A percentile compares a stretch with the other conserved stretches of the same genome.
phyloP scores from a whole-genome alignment of 371 early-diverging fungal genomes.

The Mortierella sp. region DNA sequence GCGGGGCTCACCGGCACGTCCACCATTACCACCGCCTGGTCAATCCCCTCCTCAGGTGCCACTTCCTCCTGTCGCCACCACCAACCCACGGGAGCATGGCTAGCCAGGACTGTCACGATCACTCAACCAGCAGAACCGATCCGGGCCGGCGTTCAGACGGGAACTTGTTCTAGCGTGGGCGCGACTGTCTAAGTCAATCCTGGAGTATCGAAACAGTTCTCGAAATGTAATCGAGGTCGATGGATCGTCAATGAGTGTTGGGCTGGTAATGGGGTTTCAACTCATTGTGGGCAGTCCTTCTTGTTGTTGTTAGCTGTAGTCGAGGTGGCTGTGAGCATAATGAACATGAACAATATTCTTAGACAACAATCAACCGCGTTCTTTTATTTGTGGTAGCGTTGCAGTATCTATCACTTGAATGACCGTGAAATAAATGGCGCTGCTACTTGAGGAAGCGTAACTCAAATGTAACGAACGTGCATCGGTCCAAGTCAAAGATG shows the following conservation, averaged over 20 bases:
- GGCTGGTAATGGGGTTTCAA: neutral
- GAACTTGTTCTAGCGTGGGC: neutral
- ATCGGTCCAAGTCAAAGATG: too few species aligned
- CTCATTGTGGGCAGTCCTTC: neutral
- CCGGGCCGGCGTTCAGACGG: conserved; percentile 6
- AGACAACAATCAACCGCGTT: too few species aligned
- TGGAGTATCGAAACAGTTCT: conserved; percentile 8
- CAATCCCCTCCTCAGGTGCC: neutral
- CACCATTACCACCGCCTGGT: neutral
- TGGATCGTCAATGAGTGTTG: conserved; percentile 22
- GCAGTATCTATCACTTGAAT: too few species aligned
- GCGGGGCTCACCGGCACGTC: neutral
- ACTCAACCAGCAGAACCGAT: neutral
- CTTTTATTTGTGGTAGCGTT: too few species aligned
- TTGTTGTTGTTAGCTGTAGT: too few species aligned
- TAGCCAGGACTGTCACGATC: neutral
- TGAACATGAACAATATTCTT: too few species aligned
- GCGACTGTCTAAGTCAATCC: conserved; percentile 15
- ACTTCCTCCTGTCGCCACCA: neutral
- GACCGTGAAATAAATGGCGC: too few species aligned
- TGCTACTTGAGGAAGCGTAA: too few species aligned
- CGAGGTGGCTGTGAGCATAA: too few species aligned
- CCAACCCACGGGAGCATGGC: neutral
- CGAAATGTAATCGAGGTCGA: conserved; percentile 6
- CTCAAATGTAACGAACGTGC: too few species aligned